Conservation (phyloP, 2,329 filamentous ascomycete genomes). For the Pestalotiopsis fici region DNA sequence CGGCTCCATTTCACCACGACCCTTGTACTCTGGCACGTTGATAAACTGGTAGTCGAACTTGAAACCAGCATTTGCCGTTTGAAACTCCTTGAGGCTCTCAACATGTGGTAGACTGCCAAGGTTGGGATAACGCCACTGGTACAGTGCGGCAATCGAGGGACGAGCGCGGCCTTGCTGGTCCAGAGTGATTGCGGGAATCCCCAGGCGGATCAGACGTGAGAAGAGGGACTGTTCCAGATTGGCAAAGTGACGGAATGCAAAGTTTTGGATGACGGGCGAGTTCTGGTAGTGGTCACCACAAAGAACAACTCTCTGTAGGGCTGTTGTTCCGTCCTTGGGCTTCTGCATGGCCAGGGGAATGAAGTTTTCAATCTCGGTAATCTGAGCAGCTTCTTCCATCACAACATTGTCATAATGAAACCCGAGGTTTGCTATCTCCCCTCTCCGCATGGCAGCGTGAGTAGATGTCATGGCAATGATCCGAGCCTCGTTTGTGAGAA, state of each 20-base stretch:
- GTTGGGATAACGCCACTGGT: constrained; percentile 87
- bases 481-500: constrained; percentile 92
- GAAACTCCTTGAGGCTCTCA: constrained; percentile 68
- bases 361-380: constrained; percentile 97
- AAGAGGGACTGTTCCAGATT: constrained; percentile 97
- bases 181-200: constrained; percentile 86
- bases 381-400: constrained; percentile 98
- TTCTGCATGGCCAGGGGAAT: constrained; percentile 93
- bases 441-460: constrained; percentile 90
- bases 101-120: constrained; percentile 80
- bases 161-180: constrained; percentile 93
- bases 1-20: constrained; percentile 83
- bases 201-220: constrained; percentile 83
- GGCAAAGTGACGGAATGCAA: constrained; percentile 91
- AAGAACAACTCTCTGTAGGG: constrained; percentile 84
- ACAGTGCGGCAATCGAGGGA: constrained; percentile 83
- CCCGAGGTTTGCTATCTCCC: constrained; percentile 87
- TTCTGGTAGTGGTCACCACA: constrained; percentile 97
- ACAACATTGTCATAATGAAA: constrained; percentile 98
- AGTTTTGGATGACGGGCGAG: constrained; percentile 90
- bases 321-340: constrained; percentile 69
- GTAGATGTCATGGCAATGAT: constrained; percentile 99
- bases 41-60: constrained; percentile 96
- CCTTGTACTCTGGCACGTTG: constrained; percentile 91
- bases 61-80: constrained; percentile 86